Evolutionary conservation across 2,329 filamentous ascomycete genomes (phyloP), one percentile per base, ranked within the genome.

Genomic region (Scedosporium aurantiacum): DNA sequence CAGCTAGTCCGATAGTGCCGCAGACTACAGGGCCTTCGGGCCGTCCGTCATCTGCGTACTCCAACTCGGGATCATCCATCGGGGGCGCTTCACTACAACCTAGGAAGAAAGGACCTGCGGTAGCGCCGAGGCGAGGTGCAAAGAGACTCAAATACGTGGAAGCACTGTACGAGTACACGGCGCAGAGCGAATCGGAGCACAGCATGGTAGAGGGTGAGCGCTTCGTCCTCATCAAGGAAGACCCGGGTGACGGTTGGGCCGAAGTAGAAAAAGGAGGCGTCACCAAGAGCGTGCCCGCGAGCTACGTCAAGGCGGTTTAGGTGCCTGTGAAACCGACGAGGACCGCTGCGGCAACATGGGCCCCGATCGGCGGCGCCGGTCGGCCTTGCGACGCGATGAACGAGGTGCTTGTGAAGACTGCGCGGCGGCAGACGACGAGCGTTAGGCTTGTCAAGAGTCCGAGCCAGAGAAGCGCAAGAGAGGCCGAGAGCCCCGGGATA

Each of bases 131-230:
- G 66, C 85, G 92, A 8, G 92, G 92, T 14, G 92, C 91, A 3
- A 97, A 96, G 83, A 96, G 96, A 72, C 79, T 97, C 41, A 90
- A 88, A 70, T 96, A 97, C 68, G 93, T 95, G 1, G 89, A 96
- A 71, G 94, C 94, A 1, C 66, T 97, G 68, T 99, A 97, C 72
- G 90, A 94, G 58, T 99, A 99, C 72, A 80, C 86, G 59, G 91
- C 93, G 18, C 87, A 91, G 68, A 91, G 86, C 66, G 90, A 95
- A 5, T 83, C 85, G 6, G 94, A 99, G 75, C 91, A 93, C 73
- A 91, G 82, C 69, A 99, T 99, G 90, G 72, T 73, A 0, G 93
- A 96, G 73, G 94, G 94, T 0, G 94, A 99, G 74, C 83, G 86
- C 59, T 95, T 99, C 69, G 91, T 99, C 45, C 78, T 99, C 37